Percentiles rank a stretch among this genome's conserved stretches.
phyloP scores from a whole-genome alignment of 2,329 filamentous ascomycete species.

The Juglanconis oblonga region DNA sequence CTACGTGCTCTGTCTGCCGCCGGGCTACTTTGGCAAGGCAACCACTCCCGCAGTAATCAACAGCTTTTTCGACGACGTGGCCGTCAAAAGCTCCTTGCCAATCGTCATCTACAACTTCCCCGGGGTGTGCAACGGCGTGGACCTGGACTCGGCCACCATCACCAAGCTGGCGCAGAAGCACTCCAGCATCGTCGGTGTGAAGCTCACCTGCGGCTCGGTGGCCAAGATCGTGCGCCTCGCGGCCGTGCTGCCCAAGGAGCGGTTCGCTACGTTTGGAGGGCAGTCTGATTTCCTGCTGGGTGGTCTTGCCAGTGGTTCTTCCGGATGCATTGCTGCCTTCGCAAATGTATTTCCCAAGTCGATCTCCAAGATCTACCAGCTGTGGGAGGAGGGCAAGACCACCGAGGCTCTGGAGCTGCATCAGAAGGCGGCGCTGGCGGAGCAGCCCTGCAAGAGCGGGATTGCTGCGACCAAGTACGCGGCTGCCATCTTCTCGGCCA shows the following conservation, averaged over 20 bases:
- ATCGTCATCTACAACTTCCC: slow-evolving; percentile 69
- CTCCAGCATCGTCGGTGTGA: slow-evolving; percentile 60
- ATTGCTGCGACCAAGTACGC: slow-evolving; percentile 70
- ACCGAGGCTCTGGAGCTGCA: slow-evolving; percentile 60
- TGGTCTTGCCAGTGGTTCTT: slow-evolving; percentile 54
- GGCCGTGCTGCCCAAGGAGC: slow-evolving; percentile 45
- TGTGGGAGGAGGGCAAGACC: slow-evolving; percentile 57
- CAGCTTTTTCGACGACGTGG: slow-evolving; percentile 58
- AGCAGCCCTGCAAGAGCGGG: slow-evolving; percentile 63
- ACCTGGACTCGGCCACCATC: slow-evolving; percentile 64
- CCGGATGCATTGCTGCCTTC: slow-evolving; percentile 61
- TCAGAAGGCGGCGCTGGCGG: slow-evolving; percentile 60
- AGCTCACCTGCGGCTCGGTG: slow-evolving; percentile 68
- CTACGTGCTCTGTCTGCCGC: slow-evolving; percentile 59
- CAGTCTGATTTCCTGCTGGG: slow-evolving; percentile 70
- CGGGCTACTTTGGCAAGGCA: slow-evolving; percentile 63
- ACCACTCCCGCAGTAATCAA: slow-evolving; percentile 56
- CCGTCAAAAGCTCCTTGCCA: slow-evolving; percentile 49
- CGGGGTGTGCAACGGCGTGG: slow-evolving; percentile 64
- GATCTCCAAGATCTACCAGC: slow-evolving; percentile 54
- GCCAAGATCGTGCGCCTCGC: slow-evolving; percentile 59
- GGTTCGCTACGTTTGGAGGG: slow-evolving; percentile 68
- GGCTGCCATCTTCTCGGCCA: slow-evolving; percentile 57
- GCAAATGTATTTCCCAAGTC: slow-evolving; percentile 60
- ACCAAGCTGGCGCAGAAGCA: slow-evolving; percentile 45